Conservation (phyloP, 2,329 filamentous ascomycete species). For the Aspergillus sp. region DNA sequence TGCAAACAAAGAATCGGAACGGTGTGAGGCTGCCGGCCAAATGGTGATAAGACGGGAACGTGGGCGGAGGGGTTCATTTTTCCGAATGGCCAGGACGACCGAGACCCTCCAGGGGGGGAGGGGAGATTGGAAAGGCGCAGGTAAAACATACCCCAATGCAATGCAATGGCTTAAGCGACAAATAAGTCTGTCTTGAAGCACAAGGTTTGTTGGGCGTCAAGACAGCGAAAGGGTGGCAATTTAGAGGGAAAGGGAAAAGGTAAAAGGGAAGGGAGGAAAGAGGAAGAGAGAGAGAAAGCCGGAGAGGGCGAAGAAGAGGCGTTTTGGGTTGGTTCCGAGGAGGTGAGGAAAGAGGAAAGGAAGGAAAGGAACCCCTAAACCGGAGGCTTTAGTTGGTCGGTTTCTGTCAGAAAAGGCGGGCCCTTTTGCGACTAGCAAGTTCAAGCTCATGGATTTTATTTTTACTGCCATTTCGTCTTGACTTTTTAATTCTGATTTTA, state of each 20-base stretch:
- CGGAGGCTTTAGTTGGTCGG: background rate
- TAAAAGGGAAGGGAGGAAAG: background rate
- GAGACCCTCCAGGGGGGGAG: background rate
- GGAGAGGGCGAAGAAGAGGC: background rate
- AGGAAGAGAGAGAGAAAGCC: background rate
- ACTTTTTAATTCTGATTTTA: background rate
- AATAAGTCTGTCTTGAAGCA: background rate
- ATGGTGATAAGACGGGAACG: constrained; percentile 10
- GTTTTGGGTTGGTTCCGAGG: constrained; percentile 5
- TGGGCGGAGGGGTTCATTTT: constrained; percentile 21
- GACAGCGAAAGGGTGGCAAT: background rate
- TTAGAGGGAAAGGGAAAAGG: background rate
- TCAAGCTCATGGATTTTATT: background rate
- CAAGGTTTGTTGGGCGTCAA: background rate
- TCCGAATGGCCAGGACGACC: constrained; percentile 10
- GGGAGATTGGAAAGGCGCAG: background rate
- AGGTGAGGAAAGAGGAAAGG: constrained; percentile 2
- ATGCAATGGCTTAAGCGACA: constrained; percentile 5
- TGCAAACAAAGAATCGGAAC: constrained; percentile 10
- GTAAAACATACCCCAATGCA: constrained; percentile 19
- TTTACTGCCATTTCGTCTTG: background rate
- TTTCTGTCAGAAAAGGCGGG: constrained; percentile 3
- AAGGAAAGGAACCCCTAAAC: background rate
- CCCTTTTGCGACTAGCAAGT: background rate
- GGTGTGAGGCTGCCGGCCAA: constrained; percentile 10